Evolutionary conservation across 169 alveolate species (phyloP).

Genomic region (Eimeria necatrix): DNA sequence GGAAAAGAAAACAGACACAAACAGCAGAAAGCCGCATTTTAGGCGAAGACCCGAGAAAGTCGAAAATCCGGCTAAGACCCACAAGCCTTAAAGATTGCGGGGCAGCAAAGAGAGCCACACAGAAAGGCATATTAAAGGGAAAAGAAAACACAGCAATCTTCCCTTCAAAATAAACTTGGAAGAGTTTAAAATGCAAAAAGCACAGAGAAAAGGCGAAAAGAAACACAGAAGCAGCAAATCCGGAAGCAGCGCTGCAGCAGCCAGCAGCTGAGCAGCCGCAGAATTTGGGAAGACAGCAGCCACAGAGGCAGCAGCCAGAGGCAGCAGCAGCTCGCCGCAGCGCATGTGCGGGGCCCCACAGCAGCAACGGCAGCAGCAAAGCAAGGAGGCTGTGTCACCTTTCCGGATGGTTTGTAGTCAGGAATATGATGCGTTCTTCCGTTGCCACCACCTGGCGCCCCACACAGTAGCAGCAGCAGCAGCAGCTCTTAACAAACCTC

Average conservation of each 20-base stretch:
- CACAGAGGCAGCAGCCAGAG: neutral
- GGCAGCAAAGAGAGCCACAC: neutral
- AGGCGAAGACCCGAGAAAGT: neutral
- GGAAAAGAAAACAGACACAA: neutral
- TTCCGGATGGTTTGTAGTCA: conserved; percentile 90
- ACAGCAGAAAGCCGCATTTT: neutral
- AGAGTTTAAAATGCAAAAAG: neutral
- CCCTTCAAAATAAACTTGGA: neutral
- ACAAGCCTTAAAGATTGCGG: no score
- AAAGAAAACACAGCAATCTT: no score
- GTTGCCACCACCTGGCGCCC: conserved; percentile 85
- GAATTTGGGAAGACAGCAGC: neutral
- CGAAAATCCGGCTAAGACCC: no score
- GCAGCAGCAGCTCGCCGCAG: neutral
- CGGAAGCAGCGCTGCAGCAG: no score
- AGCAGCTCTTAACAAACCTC: no score
- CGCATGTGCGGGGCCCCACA: no score
- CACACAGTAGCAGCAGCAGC: neutral
- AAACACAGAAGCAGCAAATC: no score
- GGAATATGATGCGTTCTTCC: conserved; percentile 89
- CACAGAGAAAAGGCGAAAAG: neutral
- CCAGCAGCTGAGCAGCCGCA: no score
- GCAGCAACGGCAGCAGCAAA: no score
- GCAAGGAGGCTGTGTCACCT: no score
- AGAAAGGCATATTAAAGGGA: no score